Evolutionary conservation across 345 rosid species (phyloP), one percentile per base, ranked within the genome.

Genomic region (Rubroshorea leprosula): DNA sequence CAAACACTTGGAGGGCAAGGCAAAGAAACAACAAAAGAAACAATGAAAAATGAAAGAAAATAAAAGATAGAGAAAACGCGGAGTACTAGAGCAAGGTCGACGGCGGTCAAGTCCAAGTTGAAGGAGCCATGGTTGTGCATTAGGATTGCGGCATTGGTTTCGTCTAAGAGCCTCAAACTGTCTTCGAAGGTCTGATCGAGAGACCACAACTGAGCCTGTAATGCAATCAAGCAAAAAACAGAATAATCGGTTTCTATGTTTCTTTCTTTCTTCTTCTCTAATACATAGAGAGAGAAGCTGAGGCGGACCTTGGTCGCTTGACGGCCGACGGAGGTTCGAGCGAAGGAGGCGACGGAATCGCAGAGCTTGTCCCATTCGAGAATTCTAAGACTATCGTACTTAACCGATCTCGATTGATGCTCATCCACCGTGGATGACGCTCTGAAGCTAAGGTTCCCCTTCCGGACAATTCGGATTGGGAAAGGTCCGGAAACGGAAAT

Each of bases 301-400:
- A 31, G 29, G 21, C 41, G 41, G 58, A 83, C 96, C 81, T 81
- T 80, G 19, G 83, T 69, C 58, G 89, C 91, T 72, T 81, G 70
- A 26, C 89, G 96, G 45, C 93, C 98, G 58, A 79, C 65, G 21
- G 89, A 76, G 43, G 96, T 81, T 45, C 78, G 78, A 57, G 95
- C 93, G 54, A 84, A 92, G 54, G 89, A 80, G 58, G 95, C 64
- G 54, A 92, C 96, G 22, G 76, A 77, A 25, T 86, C 81, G 63
- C 95, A 92, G 53, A 89, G 76, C 75, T 83, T 81, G 68, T 89
- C 98, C 96, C 98, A 92, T 78, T 89, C 95, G 55, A 92, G 69
- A 5, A 86, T 74, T 23, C 80, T 78, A 19, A 88, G 84, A 62
- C 90, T 88, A 58, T 77, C 77, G 64, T 48, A 54, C 16, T 66